These are phyloP conservation scores for Rhododendron mucronatum DNA, from an alignment of 148 eudicot species.

Conservation along the genomic window DNA sequence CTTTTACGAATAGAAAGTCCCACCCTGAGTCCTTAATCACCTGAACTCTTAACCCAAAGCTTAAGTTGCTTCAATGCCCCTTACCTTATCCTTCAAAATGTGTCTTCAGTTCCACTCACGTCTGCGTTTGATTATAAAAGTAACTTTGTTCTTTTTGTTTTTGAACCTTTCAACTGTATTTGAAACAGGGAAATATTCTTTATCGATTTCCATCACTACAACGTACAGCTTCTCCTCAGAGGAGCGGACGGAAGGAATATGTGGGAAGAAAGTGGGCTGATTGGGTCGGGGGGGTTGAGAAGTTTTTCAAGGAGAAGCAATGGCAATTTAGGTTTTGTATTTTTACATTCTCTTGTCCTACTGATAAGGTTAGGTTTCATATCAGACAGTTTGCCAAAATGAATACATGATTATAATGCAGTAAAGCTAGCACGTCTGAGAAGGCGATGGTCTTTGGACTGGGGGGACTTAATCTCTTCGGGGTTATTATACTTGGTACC, in stretches of 20 bases:
- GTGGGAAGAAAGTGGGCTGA: constrained; percentile 70
- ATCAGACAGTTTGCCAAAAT: background rate
- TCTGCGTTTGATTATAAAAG: background rate
- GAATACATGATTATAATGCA: constrained; percentile 32
- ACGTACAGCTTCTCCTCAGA: constrained; percentile 77
- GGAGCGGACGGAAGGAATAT: constrained; percentile 69
- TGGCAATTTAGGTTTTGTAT: constrained; percentile 73
- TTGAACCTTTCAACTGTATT: constrained; percentile 5
- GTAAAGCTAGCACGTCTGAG: constrained; percentile 71
- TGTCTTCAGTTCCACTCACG: background rate
- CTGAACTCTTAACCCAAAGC: background rate
- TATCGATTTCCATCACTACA: constrained; percentile 91
- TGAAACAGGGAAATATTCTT: constrained; percentile 80
- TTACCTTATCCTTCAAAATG: background rate
- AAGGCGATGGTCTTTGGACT: constrained; percentile 88
- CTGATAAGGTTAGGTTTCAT: background rate
- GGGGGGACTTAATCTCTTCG: constrained; percentile 85
- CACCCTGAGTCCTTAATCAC: background rate
- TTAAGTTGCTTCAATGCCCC: background rate
- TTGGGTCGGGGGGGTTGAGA: constrained; percentile 58
- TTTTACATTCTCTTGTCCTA: background rate
- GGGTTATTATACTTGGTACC: constrained; percentile 74
- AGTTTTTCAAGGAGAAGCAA: constrained; percentile 67
- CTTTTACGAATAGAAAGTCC: background rate
- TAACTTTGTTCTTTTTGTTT: background rate